phyloP scores from a whole-genome alignment of 257 asterid genomes.

The Schizonepeta tenuifolia region DNA sequence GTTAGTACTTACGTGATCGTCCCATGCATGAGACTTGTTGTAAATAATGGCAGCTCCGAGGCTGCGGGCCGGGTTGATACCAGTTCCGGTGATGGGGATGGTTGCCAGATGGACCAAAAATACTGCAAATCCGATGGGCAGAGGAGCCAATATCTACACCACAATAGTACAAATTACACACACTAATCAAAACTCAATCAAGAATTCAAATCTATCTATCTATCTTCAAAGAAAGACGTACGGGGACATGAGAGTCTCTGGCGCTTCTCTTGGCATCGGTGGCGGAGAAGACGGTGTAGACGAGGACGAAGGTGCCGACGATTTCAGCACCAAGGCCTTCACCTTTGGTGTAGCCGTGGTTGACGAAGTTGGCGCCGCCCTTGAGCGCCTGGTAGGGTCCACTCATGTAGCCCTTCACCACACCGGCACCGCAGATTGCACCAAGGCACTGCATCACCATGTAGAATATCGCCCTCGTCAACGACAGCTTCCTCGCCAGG shows the following conservation, averaged over 20 bases:
- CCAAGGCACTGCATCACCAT: slow-evolving; percentile 71
- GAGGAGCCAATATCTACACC: slow-evolving; percentile 76
- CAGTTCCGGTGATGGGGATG: slow-evolving; percentile 81
- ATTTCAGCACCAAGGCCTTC: slow-evolving; percentile 71
- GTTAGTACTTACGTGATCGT: slow-evolving; percentile 52
- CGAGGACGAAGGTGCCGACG: slow-evolving; percentile 64
- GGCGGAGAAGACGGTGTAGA: slow-evolving; percentile 77
- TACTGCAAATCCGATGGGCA: slow-evolving; percentile 78
- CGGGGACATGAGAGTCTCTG: slow-evolving; percentile 79
- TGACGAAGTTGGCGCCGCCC: slow-evolving; percentile 62
- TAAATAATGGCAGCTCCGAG: slow-evolving; percentile 75
- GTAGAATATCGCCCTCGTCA: slow-evolving; percentile 58
- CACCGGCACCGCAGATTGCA: slow-evolving; percentile 76
- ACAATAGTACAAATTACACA: too few species aligned
- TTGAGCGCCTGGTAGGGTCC: slow-evolving; percentile 42
- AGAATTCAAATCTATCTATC: too few species aligned
- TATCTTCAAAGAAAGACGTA: slow-evolving; percentile 19
- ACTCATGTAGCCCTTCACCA: slow-evolving; percentile 62
- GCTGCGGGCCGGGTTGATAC: slow-evolving; percentile 85
- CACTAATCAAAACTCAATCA: background rate
- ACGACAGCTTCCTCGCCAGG: slow-evolving; percentile 67
- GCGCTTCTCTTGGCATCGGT: slow-evolving; percentile 81
- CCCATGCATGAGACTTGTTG: slow-evolving; percentile 61
- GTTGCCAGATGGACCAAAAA: slow-evolving; percentile 79
- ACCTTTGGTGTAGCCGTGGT: slow-evolving; percentile 63